Percentiles rank a stretch among this genome's conserved stretches.
These are phyloP conservation scores for Stramenopiles sp. DNA, from an alignment of 352 stramenopile species.

Conservation along the genomic window DNA sequence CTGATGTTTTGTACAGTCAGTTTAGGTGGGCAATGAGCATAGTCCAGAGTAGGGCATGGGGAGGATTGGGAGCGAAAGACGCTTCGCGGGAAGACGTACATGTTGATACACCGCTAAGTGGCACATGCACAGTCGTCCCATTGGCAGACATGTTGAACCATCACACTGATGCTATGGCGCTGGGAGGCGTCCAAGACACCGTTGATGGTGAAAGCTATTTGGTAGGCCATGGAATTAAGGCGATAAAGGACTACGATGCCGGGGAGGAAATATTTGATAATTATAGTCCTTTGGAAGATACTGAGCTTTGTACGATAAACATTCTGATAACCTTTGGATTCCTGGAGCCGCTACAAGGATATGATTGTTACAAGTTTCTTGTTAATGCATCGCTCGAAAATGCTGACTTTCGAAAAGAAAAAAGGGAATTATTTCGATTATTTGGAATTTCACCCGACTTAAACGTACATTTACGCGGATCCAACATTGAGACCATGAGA, in stretches of 20 bases:
- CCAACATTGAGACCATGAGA: neutral
- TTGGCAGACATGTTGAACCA: neutral
- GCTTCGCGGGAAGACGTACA: too few relatives aligned
- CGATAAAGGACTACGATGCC: neutral
- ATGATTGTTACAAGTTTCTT: neutral
- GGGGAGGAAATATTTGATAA: slow-evolving; percentile 11
- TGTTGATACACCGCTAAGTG: too few relatives aligned
- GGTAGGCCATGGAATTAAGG: neutral
- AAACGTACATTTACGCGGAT: neutral
- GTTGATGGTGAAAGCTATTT: neutral
- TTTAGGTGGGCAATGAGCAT: neutral
- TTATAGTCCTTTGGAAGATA: neutral
- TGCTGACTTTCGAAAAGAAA: neutral
- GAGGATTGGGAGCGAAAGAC: neutral
- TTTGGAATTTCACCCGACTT: neutral
- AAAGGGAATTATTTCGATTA: neutral
- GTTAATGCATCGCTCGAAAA: neutral
- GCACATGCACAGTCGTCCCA: neutral
- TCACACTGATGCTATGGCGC: neutral
- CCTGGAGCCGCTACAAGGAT: neutral
- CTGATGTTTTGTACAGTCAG: neutral
- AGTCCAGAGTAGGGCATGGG: neutral
- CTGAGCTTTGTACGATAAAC: neutral
- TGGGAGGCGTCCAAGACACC: neutral
- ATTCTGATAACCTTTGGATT: slow-evolving; percentile 8